A percentile compares a stretch with the other conserved stretches of the same genome.
Conservation (phyloP, 345 rosid species). For the Hibiscus syriacus region DNA sequence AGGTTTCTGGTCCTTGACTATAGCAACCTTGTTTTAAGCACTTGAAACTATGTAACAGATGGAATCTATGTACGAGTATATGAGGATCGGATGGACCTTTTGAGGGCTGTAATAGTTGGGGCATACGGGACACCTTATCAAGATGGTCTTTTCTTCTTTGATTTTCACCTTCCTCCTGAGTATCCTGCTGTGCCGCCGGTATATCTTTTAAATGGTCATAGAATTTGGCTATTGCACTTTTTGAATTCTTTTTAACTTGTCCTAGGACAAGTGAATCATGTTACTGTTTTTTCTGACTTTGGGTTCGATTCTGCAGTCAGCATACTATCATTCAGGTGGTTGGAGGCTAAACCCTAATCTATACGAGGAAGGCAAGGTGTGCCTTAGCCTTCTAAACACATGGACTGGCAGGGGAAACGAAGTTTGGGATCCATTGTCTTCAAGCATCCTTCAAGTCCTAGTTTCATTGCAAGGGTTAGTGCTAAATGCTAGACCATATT, state of each 20-base stretch:
- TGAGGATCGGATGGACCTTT: slow-evolving; percentile 92
- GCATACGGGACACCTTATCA: slow-evolving; percentile 98
- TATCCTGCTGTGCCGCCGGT: slow-evolving; percentile 93
- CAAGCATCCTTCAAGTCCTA: slow-evolving; percentile 96
- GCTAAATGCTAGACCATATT: slow-evolving; percentile 87
- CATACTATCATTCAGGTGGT: slow-evolving; percentile 93
- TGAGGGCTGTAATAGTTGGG: slow-evolving; percentile 87
- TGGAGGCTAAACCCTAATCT: slow-evolving; percentile 95
- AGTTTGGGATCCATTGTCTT: slow-evolving; percentile 92
- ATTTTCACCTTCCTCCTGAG: slow-evolving; percentile 82
- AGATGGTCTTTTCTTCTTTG: slow-evolving; percentile 96
- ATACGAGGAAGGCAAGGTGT: slow-evolving; percentile 94
- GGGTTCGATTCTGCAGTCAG: slow-evolving; percentile 56
- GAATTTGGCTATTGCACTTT: not conserved
- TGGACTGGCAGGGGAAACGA: slow-evolving; percentile 97
- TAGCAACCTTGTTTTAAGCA: not conserved
- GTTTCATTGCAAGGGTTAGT: slow-evolving; percentile 98
- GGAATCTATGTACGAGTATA: slow-evolving; percentile 82
- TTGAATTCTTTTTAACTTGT: not conserved
- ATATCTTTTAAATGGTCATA: slow-evolving; percentile 5
- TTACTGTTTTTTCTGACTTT: slow-evolving; percentile 5
- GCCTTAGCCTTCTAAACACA: slow-evolving; percentile 96
- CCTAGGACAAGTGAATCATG: not conserved
- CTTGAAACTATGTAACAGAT: slow-evolving; percentile 36
- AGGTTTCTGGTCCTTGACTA: not conserved